Conservation (phyloP, 192 early-diverging fungal species). For the Backusella tuberculispora region DNA sequence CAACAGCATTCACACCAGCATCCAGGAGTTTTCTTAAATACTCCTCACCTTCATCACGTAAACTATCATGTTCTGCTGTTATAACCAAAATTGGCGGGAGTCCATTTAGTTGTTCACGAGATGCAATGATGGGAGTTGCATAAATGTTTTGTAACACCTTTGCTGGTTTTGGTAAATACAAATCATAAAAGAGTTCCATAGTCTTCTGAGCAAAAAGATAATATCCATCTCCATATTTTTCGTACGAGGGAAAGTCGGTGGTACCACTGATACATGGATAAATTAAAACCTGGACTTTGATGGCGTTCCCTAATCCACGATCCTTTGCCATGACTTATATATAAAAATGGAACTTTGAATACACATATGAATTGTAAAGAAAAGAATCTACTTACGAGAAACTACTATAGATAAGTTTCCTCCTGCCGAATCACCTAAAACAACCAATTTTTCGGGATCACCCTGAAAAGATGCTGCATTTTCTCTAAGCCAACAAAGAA, state of each 20-base stretch:
- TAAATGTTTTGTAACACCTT: background rate
- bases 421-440: constrained; percentile 30
- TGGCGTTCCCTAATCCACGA: background rate
- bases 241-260: constrained; percentile 11
- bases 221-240: constrained; percentile 9
- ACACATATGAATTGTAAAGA: no score
- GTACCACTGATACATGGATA: constrained; percentile 12
- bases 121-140: background rate
- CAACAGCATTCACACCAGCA: constrained; percentile 23
- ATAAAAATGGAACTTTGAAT: background rate
- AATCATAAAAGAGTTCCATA: background rate
- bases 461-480: constrained; percentile 8
- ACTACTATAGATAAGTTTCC: constrained; percentile 21
- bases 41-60: constrained; percentile 30
- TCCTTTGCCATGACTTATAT: constrained; percentile 10
- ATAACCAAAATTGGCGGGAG: constrained; percentile 17
- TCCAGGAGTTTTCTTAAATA: constrained; percentile 10
- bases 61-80: constrained; percentile 27
- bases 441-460: constrained; percentile 6
- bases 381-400: constrained; percentile 16
- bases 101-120: constrained; percentile 13
- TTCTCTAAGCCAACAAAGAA: constrained; percentile 5
- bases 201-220: background rate
- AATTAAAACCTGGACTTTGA: constrained; percentile 19
- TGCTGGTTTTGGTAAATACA: background rate